Percentiles rank a stretch among this genome's conserved stretches.
Conservation (phyloP, 331 rosid genomes). For the Pyracantha coccinea region DNA sequence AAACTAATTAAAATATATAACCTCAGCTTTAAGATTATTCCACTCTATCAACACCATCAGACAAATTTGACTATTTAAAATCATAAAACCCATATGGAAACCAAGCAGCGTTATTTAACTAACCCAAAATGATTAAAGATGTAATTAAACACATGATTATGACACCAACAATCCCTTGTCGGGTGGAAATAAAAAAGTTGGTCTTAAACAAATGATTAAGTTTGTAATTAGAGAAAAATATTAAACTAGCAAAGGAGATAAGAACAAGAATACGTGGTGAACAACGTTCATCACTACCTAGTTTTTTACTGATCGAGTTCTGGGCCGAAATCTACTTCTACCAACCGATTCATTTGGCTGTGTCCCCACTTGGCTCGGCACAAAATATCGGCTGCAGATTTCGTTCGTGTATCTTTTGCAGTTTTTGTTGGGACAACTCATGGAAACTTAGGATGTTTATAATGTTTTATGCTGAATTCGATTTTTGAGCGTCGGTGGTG, state of each 20-base stretch:
- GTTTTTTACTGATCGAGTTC: background rate
- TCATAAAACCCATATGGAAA: slow-evolving; percentile 8
- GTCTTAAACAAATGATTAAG: background rate
- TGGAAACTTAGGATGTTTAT: background rate
- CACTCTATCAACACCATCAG: slow-evolving; percentile 14
- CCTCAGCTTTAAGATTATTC: slow-evolving; percentile 19
- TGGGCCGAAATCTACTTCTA: slow-evolving; percentile 8
- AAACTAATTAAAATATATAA: background rate
- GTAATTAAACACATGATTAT: slow-evolving; percentile 30
- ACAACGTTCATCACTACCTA: slow-evolving; percentile 1
- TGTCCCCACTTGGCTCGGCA: slow-evolving; percentile 39
- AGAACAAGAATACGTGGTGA: slow-evolving; percentile 5
- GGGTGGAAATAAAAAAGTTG: slow-evolving; percentile 4
- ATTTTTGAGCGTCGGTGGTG: slow-evolving; percentile 39
- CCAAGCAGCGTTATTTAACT: background rate
- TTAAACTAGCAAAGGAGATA: background rate
- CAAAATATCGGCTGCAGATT: slow-evolving; percentile 21
- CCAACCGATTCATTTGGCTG: slow-evolving; percentile 39
- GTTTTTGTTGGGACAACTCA: background rate
- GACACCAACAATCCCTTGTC: slow-evolving; percentile 33
- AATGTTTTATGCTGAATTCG: slow-evolving; percentile 9
- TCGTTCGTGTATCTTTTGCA: slow-evolving; percentile 13
- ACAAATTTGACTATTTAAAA: slow-evolving; percentile 14
- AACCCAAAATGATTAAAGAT: slow-evolving; percentile 40
- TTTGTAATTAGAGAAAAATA: background rate